Conservation (phyloP, 83 land plant genomes). For the Picea mariana region DNA sequence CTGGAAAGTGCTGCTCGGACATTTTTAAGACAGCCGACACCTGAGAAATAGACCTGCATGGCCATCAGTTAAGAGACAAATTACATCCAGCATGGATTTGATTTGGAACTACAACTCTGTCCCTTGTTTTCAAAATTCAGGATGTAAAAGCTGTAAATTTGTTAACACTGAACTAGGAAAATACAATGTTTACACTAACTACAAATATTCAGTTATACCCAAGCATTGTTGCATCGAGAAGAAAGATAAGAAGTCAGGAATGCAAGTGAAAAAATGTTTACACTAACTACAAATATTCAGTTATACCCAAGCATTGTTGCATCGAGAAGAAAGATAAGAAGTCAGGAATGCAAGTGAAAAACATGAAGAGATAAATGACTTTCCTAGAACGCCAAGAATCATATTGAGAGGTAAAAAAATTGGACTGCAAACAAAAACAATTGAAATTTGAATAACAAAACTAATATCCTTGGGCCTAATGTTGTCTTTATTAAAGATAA, state of each 20-base stretch:
- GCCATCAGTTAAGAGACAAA: not conserved
- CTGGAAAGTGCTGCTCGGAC: constrained; percentile 90
- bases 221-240: not conserved
- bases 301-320: not conserved
- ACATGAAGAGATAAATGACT: not conserved
- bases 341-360: not conserved
- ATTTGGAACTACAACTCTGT: not conserved
- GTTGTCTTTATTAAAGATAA: not conserved
- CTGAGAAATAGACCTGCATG: constrained; percentile 94
- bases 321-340: not conserved
- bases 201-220: not conserved
- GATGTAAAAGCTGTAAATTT: not conserved
- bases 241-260: not conserved
- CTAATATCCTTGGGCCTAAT: not conserved
- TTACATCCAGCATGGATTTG: not conserved
- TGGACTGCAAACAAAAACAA: not conserved
- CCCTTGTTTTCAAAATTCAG: not conserved
- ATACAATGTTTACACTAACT: not conserved
- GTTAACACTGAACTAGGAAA: not conserved
- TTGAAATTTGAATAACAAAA: not conserved
- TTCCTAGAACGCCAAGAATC: not conserved
- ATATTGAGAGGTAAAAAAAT: too few species aligned
- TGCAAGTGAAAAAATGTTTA: too few species aligned
- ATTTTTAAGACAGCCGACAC: constrained; percentile 88
- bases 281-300: not conserved